Base-by-base conservation (phyloP, 768 basidiomycete genomes). In the Boletus insuetus region DNA sequence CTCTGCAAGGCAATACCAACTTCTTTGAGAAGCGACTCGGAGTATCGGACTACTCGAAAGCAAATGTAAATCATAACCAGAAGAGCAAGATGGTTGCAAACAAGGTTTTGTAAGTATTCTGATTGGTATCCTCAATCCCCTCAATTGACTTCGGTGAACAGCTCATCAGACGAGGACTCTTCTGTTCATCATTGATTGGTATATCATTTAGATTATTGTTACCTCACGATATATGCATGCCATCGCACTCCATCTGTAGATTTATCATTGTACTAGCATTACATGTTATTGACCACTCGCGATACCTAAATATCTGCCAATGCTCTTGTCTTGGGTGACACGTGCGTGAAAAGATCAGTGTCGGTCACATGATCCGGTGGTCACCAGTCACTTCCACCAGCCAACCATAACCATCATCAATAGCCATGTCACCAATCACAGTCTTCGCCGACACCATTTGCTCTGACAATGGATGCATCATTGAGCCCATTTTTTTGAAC, bases 11-110 rank as follows among this genome's bases (percentile, higher is more conserved):
- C 59, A 98, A 98, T 78, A 92, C 94, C 39, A 94, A 97, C 74
- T 97, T 97, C 73, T 97, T 95, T 68, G 93, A 96, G 75, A 94
- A 94, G 74, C 82, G 94, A n/a, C n/a, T n/a, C n/a, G n/a, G n/a
- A 1, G 95, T 97, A 4, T 94, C 91, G 4, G 89, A 91, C 19
- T 91, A 91, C 63, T 78, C 84, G 13, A 88, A 82, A 64, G 87
- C 89, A 10, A 77, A 81, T 47, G 77, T 89, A 53, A 80, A 80
- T 46, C 71, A 68, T 9, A 66, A 44, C 19, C 50, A 66, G 34
- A 68, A 69, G 57, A 51, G 42, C 2, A 70, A 74, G 3, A 13
- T 60, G 0, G 59, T 50, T 1, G 20, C 62, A 3, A 53, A 52
- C 31, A 74, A 72, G 44, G 13, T 55, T 22, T 79, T 79, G 78